A percentile compares a stretch with the other conserved stretches of the same genome.
phyloP scores from a whole-genome alignment of 2,329 filamentous ascomycete species.

The Aspergillus sp. region DNA sequence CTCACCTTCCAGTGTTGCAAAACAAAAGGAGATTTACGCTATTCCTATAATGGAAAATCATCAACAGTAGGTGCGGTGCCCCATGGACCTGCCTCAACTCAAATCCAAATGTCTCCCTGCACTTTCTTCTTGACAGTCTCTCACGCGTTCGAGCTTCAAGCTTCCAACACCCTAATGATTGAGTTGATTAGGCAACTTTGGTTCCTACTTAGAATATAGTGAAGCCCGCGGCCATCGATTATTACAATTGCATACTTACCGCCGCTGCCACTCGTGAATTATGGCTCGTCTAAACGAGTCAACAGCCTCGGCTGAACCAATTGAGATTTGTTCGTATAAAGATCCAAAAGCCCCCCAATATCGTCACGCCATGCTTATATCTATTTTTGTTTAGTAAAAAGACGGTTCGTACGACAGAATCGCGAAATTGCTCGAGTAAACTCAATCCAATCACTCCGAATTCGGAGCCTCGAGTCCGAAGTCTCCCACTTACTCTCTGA shows the following conservation, averaged over 20 bases:
- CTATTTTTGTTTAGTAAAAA: conserved; percentile 52
- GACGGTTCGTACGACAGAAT: conserved; percentile 65
- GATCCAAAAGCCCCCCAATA: neutral
- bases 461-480: conserved; percentile 63
- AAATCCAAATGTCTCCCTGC: conserved; percentile 4
- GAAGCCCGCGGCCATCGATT: neutral
- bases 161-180: neutral
- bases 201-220: neutral
- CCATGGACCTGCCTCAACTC: neutral
- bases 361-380: neutral
- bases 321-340: conserved; percentile 46
- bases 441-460: conserved; percentile 63
- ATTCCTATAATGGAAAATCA: conserved; percentile 35
- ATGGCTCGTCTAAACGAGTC: conserved; percentile 54
- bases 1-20: neutral
- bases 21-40: conserved; percentile 19
- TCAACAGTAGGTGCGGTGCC: conserved; percentile 38
- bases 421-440: conserved; percentile 65
- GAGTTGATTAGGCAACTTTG: neutral
- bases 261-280: conserved; percentile 8
- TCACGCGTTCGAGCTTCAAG: neutral
- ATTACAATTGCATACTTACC: neutral
- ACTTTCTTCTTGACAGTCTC: neutral
- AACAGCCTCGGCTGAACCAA: conserved; percentile 44
- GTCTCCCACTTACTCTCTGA: conserved; percentile 60